Conservation (phyloP, 495 filamentous ascomycete species). For the Trichoderma asperelloides region DNA sequence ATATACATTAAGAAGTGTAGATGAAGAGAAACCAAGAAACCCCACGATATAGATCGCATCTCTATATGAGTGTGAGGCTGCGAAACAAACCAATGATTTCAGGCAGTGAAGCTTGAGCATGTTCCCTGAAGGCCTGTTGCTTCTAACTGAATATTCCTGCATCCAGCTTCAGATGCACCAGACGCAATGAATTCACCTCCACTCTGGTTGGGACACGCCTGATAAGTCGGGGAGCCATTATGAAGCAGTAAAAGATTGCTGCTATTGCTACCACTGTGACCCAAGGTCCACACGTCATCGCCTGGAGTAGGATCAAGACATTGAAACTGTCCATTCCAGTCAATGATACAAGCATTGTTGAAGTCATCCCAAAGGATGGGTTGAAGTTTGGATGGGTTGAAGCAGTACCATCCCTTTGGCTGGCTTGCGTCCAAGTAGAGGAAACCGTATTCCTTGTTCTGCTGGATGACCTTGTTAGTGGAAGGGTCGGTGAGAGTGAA, state of each 20-base stretch:
- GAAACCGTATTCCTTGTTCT: slow-evolving; percentile 1
- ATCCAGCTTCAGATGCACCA: not conserved
- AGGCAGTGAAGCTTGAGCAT: not conserved
- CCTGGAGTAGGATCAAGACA: not conserved
- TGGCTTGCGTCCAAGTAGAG: slow-evolving; percentile 1
- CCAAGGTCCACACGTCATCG: not conserved
- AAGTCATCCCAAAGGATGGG: not conserved
- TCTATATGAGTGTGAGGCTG: not conserved
- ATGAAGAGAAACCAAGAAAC: not conserved
- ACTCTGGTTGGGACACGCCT: not conserved
- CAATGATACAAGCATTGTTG: not conserved
- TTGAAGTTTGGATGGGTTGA: not conserved
- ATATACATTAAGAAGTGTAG: not conserved
- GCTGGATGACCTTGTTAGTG: not conserved
- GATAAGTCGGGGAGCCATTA: not conserved
- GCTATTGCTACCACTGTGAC: not conserved
- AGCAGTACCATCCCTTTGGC: not conserved
- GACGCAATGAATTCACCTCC: not conserved
- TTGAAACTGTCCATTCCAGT: not conserved
- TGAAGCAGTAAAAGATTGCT: not conserved
- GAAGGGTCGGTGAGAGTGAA: not conserved
- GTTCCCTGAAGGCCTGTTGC: not conserved
- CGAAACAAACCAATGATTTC: not conserved
- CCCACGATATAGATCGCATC: not conserved
- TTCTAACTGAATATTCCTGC: not conserved